Base-by-base conservation (phyloP, 352 stramenopile species). In the Aphanomyces cochlioides region DNA sequence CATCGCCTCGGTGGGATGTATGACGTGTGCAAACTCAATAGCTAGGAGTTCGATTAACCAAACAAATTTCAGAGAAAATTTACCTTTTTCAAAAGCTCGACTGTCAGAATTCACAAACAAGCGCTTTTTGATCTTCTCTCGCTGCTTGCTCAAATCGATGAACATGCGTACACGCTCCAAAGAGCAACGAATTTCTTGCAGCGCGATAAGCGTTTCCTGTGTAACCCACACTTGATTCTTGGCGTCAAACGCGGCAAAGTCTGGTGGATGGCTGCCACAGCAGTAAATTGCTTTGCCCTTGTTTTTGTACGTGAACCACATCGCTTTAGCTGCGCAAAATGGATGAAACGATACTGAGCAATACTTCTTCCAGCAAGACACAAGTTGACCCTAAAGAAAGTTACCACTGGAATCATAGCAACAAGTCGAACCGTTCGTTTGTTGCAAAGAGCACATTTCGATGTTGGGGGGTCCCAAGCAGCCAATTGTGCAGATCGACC, bases 141-240 rank as follows among this genome's bases (percentile, higher is more conserved):
- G 86, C 59, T 94, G 88, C 7, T 86, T 82, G 6, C 80, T 77
- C 88, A 96, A 92, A 65, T 96, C 86, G 0, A 94, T 67, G 47
- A 96, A 79, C 85, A 96, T 92, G 7, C 88, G 77, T 7, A 85
- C 85, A 47, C 88, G 86, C 59, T 96, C 88, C 10, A 93, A 75
- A 0, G 85, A 87, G n/a, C 79, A 80, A 19, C 88, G 78, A 8
- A 96, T 72, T 56, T 93, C 83, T 60, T 89, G 82, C 37, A 96
- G 73, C 39, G 93, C 85, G 7, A 74, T 75, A 17, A 94, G 58
- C 40, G 89, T 90, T 56, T 93, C 84, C 7, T 80, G 74, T 0
- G 84, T 96, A 54, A 94, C 81, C 88, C 88, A 96, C 6, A 83
- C 78, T 60, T 93, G 85, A 0, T 78, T 84, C 10, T 78, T 78